Percentiles rank a stretch among this genome's conserved stretches.
Evolutionary conservation across 179 eudicot genomes (phyloP).

Genomic region (Silene noctiflora): DNA sequence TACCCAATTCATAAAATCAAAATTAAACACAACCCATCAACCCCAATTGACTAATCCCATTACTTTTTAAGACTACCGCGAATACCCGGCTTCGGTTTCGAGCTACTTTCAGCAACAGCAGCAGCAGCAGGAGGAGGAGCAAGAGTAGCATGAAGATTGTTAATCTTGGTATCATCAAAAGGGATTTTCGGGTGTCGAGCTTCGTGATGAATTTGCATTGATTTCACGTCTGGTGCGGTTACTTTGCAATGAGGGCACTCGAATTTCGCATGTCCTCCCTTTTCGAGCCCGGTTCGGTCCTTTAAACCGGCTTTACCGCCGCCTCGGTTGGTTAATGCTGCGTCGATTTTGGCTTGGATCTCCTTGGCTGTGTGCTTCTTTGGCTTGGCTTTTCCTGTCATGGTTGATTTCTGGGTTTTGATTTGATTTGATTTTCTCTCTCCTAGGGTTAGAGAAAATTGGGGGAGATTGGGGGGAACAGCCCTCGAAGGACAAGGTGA

Average conservation of each 20-base stretch:
- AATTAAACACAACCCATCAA: constrained; percentile 12
- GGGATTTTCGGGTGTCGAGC: constrained; percentile 89
- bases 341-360: constrained; percentile 76
- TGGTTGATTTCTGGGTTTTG: constrained; percentile 15
- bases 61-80: constrained; percentile 90
- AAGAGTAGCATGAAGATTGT: constrained; percentile 56
- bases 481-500: neutral
- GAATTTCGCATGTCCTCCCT: constrained; percentile 92
- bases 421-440: constrained; percentile 24
- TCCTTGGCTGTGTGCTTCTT: constrained; percentile 99
- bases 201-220: constrained; percentile 98
- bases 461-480: neutral
- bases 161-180: constrained; percentile 70
- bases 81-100: constrained; percentile 62
- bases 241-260: constrained; percentile 94
- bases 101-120: neutral
- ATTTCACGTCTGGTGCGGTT: constrained; percentile 81
- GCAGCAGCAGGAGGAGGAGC: constrained; percentile 22
- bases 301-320: constrained; percentile 89
- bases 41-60: neutral
- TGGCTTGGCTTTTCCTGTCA: constrained; percentile 98
- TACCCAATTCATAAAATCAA: constrained; percentile 4
- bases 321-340: constrained; percentile 82
- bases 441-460: constrained; percentile 30
- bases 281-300: constrained; percentile 62